Conservation (phyloP, 495 filamentous ascomycete species). For the Rhypophila decipiens region DNA sequence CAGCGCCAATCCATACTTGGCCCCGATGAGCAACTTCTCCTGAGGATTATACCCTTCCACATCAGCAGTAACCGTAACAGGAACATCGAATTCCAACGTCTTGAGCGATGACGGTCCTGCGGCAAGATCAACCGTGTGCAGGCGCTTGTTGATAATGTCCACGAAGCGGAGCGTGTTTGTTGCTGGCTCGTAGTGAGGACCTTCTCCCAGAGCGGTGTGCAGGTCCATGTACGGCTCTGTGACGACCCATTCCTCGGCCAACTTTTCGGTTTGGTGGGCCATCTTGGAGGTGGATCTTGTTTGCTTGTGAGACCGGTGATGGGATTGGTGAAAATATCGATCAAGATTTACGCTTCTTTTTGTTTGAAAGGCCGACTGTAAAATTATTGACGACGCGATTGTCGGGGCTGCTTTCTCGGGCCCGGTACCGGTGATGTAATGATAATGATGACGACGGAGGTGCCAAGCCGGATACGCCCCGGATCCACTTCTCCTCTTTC, state of each 20-base stretch:
- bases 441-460: too few relatives aligned
- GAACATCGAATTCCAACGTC: conserved; percentile 59
- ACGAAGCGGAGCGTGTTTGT: conserved; percentile 76
- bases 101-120: conserved; percentile 58
- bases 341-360: too few relatives aligned
- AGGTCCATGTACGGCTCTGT: conserved; percentile 68
- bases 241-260: conserved; percentile 41
- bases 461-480: too few relatives aligned
- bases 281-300: conserved; percentile 20
- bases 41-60: conserved; percentile 60
- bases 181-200: conserved; percentile 66
- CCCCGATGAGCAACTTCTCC: conserved; percentile 65
- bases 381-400: too few relatives aligned
- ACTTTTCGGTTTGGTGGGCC: conserved; percentile 9
- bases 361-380: too few relatives aligned
- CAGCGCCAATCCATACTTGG: conserved; percentile 74
- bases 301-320: too few relatives aligned
- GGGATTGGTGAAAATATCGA: too few relatives aligned
- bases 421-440: too few relatives aligned
- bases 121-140: conserved; percentile 67
- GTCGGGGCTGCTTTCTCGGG: too few relatives aligned
- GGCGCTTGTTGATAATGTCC: conserved; percentile 74
- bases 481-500: too few relatives aligned
- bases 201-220: conserved; percentile 73
- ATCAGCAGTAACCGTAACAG: conserved; percentile 75